Percentiles rank a stretch among this genome's conserved stretches.
These are phyloP conservation scores for Climacium dendroides DNA, from an alignment of 225 moss, liverwort and hornwort species.

Conservation along the genomic window DNA sequence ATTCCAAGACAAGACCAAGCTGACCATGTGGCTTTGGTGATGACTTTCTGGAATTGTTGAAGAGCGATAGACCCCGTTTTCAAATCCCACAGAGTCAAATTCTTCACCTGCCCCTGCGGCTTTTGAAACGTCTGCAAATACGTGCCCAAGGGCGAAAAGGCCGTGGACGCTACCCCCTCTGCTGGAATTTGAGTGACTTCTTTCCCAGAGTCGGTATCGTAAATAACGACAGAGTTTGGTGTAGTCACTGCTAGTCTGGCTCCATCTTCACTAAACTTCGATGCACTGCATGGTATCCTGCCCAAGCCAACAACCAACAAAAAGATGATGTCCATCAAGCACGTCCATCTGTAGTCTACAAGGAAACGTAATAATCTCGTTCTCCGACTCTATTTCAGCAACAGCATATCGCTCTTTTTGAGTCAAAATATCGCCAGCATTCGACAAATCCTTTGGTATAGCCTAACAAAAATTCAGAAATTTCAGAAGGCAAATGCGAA, in stretches of 20 bases:
- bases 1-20: background rate
- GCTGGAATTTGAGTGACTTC: constrained; percentile 51
- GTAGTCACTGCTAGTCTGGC: constrained; percentile 57
- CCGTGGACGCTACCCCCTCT: constrained; percentile 45
- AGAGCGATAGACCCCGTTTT: constrained; percentile 45
- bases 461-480: background rate
- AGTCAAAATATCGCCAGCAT: background rate
- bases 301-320: background rate
- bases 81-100: constrained; percentile 66
- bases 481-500: background rate
- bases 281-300: constrained; percentile 73
- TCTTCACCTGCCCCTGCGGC: constrained; percentile 74
- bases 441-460: background rate
- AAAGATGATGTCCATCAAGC: background rate
- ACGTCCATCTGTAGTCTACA: background rate
- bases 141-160: constrained; percentile 73
- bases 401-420: background rate
- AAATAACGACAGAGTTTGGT: constrained; percentile 49
- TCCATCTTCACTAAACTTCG: constrained; percentile 73
- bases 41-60: constrained; percentile 67
- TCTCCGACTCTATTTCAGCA: background rate
- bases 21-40: constrained; percentile 69
- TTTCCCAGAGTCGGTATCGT: constrained; percentile 46
- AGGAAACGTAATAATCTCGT: background rate
- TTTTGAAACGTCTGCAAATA: constrained; percentile 95